A percentile compares a stretch with the other conserved stretches of the same genome.
Conservation (phyloP, 768 basidiomycete genomes). For the Hericium rajendrae region DNA sequence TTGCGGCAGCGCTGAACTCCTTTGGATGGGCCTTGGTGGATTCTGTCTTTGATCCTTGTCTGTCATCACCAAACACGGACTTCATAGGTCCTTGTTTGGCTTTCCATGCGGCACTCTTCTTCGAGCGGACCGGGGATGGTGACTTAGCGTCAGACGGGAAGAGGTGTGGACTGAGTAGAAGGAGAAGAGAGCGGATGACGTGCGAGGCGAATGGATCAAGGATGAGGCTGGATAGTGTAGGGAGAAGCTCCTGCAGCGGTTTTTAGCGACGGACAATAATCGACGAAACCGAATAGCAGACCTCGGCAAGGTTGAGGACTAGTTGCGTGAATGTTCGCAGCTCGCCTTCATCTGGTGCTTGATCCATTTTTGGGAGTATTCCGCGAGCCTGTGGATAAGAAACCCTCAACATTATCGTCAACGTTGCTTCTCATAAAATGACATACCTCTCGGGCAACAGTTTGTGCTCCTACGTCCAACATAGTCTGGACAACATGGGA, state of each 20-base stretch:
- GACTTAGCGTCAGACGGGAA: conserved; percentile 29
- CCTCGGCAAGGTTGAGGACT: conserved; percentile 55
- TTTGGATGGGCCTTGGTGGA: conserved; percentile 21
- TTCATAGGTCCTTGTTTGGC: conserved; percentile 72
- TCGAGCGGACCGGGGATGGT: conserved; percentile 55
- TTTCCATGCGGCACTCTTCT: conserved; percentile 78
- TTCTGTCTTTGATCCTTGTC: conserved; percentile 18
- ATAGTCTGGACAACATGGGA: conserved; percentile 95
- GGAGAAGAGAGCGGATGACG: conserved; percentile 70
- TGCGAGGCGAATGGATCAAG: conserved; percentile 89
- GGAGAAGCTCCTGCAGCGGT: conserved; percentile 54
- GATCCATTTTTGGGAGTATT: conserved; percentile 38
- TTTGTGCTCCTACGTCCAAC: conserved; percentile 54
- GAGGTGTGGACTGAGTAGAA: conserved; percentile 61
- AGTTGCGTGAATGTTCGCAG: conserved; percentile 56
- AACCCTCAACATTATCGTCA: no score
- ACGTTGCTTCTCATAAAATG: no score
- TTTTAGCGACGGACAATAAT: background rate
- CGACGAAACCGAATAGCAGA: conserved; percentile 24
- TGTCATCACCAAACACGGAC: conserved; percentile 54
- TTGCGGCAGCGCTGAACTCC: conserved; percentile 37
- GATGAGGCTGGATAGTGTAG: conserved; percentile 51
- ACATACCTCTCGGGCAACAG: conserved; percentile 59
- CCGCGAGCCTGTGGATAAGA: conserved; percentile 36
- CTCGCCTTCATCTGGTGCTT: conserved; percentile 47